Evolutionary conservation across 2,329 filamentous ascomycete species (phyloP), one percentile per base, ranked within the genome.

Genomic region (Penicillium sumatraense): DNA sequence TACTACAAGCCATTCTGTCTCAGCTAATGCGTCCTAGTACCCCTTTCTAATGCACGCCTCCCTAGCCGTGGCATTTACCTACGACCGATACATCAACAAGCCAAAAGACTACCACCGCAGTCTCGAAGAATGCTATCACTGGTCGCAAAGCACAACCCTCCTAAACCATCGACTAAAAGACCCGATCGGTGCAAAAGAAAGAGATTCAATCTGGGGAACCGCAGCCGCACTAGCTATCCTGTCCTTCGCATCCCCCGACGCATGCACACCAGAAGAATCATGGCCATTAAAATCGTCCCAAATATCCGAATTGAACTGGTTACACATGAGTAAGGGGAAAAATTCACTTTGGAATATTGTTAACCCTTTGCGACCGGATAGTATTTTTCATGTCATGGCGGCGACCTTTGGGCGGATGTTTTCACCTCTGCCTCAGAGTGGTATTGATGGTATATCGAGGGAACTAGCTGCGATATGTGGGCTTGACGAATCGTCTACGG

Each of bases 311-410:
- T 72, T 88, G 1, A 76, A 83, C 61, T 89, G 85, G 86, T 65
- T 88, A 2, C 80, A 75, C 47, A 78, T 88, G 66, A 79, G 75
- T 54, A 77, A 82, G 11, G 82, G 83, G 0, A 87, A 88, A 68
- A 78, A 75, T 50, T 75, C 77, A 3, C 73, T 87, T 1, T 86
- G 80, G 78, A 65, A 75, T 1, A 65, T 86, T 0, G 73, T 80
- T 1, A 74, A 86, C 47, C 81, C 83, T 0, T 55, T 75, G 3
- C 72, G 81, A 9, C 61, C 72, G 0, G 79, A 81, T 16, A 82
- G 81, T 49, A 58, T 81, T 2, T 85, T 85, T 60, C 59, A 35
- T 24, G 60, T 65, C 20, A 66, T 71, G 65, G 54, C 58, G 3
- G 54, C 49, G 11, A 64, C 72, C 1, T 79, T 65, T 58, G 72